Conservation (phyloP, 441 rosid genomes). For the Rhodomyrtus psidioides region DNA sequence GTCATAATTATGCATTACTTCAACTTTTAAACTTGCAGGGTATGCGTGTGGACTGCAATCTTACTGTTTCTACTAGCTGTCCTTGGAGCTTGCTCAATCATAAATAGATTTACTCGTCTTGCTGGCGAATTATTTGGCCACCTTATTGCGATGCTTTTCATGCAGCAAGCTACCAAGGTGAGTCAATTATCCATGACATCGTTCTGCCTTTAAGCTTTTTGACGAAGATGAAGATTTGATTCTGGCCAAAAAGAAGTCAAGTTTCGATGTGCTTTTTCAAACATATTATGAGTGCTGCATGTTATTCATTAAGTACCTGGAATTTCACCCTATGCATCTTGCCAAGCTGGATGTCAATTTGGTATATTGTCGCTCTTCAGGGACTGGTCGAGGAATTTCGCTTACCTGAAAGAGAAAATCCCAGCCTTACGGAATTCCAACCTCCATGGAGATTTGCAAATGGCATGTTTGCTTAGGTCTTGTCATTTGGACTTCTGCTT, state of each 20-base stretch:
- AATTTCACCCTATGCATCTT: neutral
- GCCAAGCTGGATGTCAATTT: neutral
- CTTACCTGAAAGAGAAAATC: slow-evolving; percentile 47
- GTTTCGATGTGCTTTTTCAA: neutral
- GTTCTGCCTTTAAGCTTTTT: neutral
- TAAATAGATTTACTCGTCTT: slow-evolving; percentile 61
- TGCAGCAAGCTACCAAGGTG: slow-evolving; percentile 68
- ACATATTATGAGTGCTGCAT: neutral
- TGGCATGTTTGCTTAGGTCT: slow-evolving; percentile 58
- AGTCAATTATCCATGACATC: neutral
- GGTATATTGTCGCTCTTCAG: slow-evolving; percentile 9
- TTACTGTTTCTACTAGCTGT: slow-evolving; percentile 57
- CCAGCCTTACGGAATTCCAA: slow-evolving; percentile 33
- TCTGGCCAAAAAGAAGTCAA: neutral
- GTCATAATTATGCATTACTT: neutral
- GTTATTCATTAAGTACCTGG: neutral
- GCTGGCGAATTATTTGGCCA: slow-evolving; percentile 72
- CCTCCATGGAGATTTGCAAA: slow-evolving; percentile 65
- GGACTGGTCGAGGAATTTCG: slow-evolving; percentile 57
- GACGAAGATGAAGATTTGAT: neutral
- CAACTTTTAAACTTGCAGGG: slow-evolving; percentile 31
- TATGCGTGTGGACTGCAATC: slow-evolving; percentile 68
- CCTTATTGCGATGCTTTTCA: slow-evolving; percentile 63
- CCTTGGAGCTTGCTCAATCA: slow-evolving; percentile 59
- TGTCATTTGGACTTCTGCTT: slow-evolving; percentile 51